Conservation (phyloP, 228 moss, liverwort and hornwort species). For the Sphagnum magellanicum region DNA sequence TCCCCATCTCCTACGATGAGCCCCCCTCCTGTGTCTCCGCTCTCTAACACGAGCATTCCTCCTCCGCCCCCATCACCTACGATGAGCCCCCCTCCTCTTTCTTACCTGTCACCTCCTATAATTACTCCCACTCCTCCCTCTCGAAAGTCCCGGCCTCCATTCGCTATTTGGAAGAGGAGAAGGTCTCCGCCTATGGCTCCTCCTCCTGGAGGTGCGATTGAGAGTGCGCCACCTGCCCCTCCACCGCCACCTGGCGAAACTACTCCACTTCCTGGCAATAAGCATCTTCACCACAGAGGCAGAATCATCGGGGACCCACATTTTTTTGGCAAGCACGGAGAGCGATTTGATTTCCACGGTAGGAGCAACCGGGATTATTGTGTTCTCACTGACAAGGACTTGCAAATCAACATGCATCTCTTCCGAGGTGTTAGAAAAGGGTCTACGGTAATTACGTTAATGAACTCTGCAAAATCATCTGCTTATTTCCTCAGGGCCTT, state of each 20-base stretch:
- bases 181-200: not conserved
- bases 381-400: conserved; percentile 51
- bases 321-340: conserved; percentile 46
- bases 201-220: not conserved
- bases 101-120: not conserved
- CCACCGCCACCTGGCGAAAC: not conserved
- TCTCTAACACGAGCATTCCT: not conserved
- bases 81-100: fast-evolving
- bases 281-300: too few relatives aligned
- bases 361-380: conserved; percentile 37
- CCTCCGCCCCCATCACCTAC: not conserved
- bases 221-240: conserved; percentile 4
- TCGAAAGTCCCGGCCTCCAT: not conserved
- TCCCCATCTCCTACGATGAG: not conserved
- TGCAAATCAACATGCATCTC: conserved; percentile 87
- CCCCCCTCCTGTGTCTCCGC: not conserved
- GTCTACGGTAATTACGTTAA: conserved; percentile 16
- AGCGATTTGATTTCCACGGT: conserved; percentile 47
- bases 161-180: not conserved
- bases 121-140: not conserved
- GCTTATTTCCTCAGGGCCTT: too few relatives aligned
- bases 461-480: too few relatives aligned
- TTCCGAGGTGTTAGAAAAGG: conserved; percentile 58
- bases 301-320: conserved; percentile 25
- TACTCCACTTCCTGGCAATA: too few relatives aligned